A percentile compares a stretch with the other conserved stretches of the same genome.
Conservation (phyloP, 2,329 filamentous ascomycete species). For the Colletotrichum aenigma region DNA sequence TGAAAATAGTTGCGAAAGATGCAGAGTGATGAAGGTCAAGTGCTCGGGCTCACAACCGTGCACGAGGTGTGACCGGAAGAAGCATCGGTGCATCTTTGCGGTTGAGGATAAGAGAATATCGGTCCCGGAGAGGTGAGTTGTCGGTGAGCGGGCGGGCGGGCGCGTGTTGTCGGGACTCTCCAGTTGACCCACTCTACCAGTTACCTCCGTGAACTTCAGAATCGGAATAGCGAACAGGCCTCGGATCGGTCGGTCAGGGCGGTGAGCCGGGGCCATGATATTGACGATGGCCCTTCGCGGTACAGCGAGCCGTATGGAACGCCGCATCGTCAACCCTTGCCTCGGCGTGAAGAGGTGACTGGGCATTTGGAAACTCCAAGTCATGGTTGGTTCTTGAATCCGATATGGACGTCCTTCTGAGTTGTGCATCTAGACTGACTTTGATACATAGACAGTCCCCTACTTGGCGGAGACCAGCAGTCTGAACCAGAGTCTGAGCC, state of each 20-base stretch:
- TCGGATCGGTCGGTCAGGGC: neutral
- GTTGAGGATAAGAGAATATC: conserved; percentile 24
- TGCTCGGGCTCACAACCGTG: conserved; percentile 25
- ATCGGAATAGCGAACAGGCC: conserved; percentile 4
- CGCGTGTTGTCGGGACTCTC: neutral
- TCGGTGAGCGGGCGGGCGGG: neutral
- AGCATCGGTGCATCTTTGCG: conserved; percentile 23
- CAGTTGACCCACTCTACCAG: neutral
- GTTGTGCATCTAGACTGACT: neutral
- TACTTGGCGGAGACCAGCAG: neutral
- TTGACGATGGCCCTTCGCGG: neutral
- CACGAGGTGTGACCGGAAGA: conserved; percentile 23
- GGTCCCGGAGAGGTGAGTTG: conserved; percentile 24
- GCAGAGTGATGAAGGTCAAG: conserved; percentile 27
- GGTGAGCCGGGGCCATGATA: neutral
- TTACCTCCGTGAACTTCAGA: conserved; percentile 21
- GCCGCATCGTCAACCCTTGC: neutral
- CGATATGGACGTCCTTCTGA: neutral
- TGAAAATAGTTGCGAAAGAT: conserved; percentile 23
- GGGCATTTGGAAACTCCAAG: conserved; percentile 3
- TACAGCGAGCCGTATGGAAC: neutral
- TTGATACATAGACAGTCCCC: neutral
- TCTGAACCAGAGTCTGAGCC: conserved; percentile 6
- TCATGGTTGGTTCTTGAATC: neutral
- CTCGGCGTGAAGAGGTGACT: neutral